Percentiles rank a stretch among this genome's conserved stretches.
Conservation (phyloP, 495 filamentous ascomycete genomes). For the Penicillium antarcticum region DNA sequence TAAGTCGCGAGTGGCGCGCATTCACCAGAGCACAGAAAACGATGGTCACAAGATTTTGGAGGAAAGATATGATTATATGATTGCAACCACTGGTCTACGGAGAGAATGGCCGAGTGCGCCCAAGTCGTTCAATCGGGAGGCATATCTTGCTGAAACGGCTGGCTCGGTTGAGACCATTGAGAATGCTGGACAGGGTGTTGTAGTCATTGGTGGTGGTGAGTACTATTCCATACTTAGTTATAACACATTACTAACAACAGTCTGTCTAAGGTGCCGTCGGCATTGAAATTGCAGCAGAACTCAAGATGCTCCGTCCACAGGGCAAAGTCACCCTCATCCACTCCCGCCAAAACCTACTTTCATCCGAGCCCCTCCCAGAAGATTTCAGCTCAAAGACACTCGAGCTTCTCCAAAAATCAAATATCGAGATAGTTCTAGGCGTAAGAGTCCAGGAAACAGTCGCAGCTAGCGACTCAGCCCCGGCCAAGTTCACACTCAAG, state of each 20-base stretch:
- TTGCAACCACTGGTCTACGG: slow-evolving; percentile 53
- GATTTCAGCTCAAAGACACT: slow-evolving; percentile 51
- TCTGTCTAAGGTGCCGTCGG: slow-evolving; percentile 51
- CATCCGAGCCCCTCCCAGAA: slow-evolving; percentile 54
- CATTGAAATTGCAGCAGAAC: slow-evolving; percentile 60
- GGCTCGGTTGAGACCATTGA: slow-evolving; percentile 1
- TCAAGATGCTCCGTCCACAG: slow-evolving; percentile 48
- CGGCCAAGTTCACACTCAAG: slow-evolving; percentile 29
- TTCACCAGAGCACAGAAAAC: neutral
- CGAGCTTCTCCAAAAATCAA: slow-evolving; percentile 41
- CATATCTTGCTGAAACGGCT: slow-evolving; percentile 50
- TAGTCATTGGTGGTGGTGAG: slow-evolving; percentile 36
- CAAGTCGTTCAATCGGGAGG: slow-evolving; percentile 40
- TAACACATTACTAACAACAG: slow-evolving; percentile 1
- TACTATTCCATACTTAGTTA: neutral
- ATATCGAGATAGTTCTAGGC: slow-evolving; percentile 38
- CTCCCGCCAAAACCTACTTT: slow-evolving; percentile 54
- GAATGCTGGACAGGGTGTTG: slow-evolving; percentile 32
- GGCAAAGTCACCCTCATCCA: slow-evolving; percentile 56
- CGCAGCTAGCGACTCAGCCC: slow-evolving; percentile 27
- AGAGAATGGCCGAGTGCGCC: slow-evolving; percentile 58
- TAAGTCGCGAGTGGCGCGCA: neutral
- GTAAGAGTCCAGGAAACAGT: slow-evolving; percentile 1
- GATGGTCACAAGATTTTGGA: slow-evolving; percentile 20
- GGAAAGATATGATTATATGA: slow-evolving; percentile 54